phyloP scores from a whole-genome alignment of 1,284 basidiomycete species.

The Cutaneotrichosporon cutaneum region DNA sequence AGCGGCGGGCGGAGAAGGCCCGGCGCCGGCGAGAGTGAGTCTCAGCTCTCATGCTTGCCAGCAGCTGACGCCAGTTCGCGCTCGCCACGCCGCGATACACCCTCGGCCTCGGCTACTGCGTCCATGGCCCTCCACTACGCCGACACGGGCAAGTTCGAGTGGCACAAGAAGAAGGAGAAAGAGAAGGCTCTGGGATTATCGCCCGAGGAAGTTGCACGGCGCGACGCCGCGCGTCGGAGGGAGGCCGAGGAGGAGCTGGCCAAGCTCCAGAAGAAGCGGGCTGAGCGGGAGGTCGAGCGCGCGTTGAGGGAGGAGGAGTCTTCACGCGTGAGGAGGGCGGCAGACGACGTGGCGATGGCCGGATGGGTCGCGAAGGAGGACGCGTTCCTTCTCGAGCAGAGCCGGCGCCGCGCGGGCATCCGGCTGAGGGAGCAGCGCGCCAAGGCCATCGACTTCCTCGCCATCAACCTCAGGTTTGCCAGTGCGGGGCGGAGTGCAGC shows the following conservation, averaged over 20 bases:
- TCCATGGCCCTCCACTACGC: constrained; percentile 80
- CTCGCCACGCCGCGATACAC: constrained; percentile 60
- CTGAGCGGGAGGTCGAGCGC: constrained; percentile 87
- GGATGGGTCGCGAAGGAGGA: constrained; percentile 98
- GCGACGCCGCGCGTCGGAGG: constrained; percentile 75
- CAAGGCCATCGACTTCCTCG: constrained; percentile 91
- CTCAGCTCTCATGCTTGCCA: neutral
- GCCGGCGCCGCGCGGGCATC: constrained; percentile 84
- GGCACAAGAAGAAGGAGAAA: constrained; percentile 98
- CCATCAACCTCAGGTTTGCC: constrained; percentile 87
- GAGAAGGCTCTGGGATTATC: constrained; percentile 85
- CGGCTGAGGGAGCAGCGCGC: constrained; percentile 92
- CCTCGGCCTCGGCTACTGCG: constrained; percentile 74
- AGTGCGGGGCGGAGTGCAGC: constrained; percentile 52
- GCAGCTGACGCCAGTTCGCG: constrained; percentile 37
- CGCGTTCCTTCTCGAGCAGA: constrained; percentile 95
- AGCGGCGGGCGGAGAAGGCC: constrained; percentile 7
- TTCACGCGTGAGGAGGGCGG: constrained; percentile 76
- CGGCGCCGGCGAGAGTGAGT: constrained; percentile 38
- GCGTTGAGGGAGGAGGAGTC: constrained; percentile 89
- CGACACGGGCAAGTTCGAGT: constrained; percentile 84
- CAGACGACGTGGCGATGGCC: constrained; percentile 94
- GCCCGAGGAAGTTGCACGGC: constrained; percentile 71
- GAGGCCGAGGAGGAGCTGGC: constrained; percentile 96
- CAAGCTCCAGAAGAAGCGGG: constrained; percentile 80